Conservation (phyloP, 371 early-diverging fungal genomes). For the Mortierella sp. region DNA sequence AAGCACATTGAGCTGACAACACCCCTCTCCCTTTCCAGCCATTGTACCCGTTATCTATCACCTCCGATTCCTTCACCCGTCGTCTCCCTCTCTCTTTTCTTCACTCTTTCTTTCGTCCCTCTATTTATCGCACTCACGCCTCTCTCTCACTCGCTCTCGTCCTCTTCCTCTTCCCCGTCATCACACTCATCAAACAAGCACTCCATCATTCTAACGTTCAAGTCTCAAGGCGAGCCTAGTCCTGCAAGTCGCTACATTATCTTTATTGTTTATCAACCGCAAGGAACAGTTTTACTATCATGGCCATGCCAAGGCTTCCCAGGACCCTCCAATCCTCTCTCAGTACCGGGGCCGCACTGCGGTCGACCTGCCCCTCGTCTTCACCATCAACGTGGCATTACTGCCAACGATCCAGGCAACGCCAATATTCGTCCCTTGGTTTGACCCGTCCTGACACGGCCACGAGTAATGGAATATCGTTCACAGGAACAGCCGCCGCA, state of each 20-base stretch:
- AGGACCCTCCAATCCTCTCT: constrained; percentile 16
- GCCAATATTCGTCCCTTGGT: constrained; percentile 1
- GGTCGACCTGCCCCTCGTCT: constrained; percentile 5
- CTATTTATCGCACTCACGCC: neutral
- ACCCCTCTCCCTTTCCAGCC: neutral
- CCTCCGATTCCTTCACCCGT: too few species aligned
- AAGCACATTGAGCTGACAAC: too few species aligned
- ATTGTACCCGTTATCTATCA: too few species aligned
- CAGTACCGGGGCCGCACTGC: neutral
- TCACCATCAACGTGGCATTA: neutral
- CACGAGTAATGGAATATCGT: neutral
- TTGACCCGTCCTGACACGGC: neutral
- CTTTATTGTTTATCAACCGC: neutral
- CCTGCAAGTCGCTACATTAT: neutral
- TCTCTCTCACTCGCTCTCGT: neutral
- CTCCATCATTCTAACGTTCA: too few species aligned
- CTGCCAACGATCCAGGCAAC: neutral
- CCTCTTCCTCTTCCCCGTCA: neutral
- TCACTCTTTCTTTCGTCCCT: neutral
- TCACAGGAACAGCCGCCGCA: neutral
- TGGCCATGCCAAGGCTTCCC: constrained; percentile 25
- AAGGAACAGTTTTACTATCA: neutral
- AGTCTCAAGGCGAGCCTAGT: too few species aligned
- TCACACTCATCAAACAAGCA: neutral
- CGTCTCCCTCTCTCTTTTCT: neutral